Percentiles rank a stretch among this genome's conserved stretches.
phyloP scores from a whole-genome alignment of 768 basidiomycete genomes.

The Melanogaster broomeanus region DNA sequence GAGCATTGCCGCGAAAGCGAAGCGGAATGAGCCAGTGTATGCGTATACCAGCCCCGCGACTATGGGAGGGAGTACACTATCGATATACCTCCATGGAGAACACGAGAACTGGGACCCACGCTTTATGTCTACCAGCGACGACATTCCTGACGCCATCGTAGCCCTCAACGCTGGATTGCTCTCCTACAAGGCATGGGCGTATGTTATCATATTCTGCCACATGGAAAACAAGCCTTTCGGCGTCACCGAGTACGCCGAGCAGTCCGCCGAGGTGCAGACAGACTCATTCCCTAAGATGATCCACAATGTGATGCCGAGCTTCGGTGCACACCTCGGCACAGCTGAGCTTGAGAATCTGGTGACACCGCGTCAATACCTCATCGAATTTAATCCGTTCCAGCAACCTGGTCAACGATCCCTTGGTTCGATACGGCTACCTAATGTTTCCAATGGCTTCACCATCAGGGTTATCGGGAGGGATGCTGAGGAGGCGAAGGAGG shows the following conservation, averaged over 20 bases:
- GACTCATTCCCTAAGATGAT: slow-evolving; percentile 33
- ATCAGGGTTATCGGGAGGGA: slow-evolving; percentile 27
- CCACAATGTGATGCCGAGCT: slow-evolving; percentile 22
- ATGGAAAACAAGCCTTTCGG: slow-evolving; percentile 33
- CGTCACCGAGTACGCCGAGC: slow-evolving; percentile 39
- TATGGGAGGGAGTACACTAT: slow-evolving; percentile 40
- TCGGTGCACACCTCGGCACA: slow-evolving; percentile 24
- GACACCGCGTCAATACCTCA: slow-evolving; percentile 27
- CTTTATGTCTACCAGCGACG: slow-evolving; percentile 14
- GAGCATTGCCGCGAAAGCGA: slow-evolving; percentile 32
- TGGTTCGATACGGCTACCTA: slow-evolving; percentile 28
- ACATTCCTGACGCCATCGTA: slow-evolving; percentile 43
- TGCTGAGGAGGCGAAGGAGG: neutral
- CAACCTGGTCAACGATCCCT: slow-evolving; percentile 33
- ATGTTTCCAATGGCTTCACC: slow-evolving; percentile 33
- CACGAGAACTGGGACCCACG: slow-evolving; percentile 28
- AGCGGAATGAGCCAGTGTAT: slow-evolving; percentile 31
- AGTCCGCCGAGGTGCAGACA: slow-evolving; percentile 33
- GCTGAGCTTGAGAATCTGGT: slow-evolving; percentile 23
- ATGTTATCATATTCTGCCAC: slow-evolving; percentile 34
- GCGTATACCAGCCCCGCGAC: slow-evolving; percentile 38
- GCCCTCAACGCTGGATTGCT: slow-evolving; percentile 42
- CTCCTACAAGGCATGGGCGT: slow-evolving; percentile 38
- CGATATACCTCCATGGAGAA: slow-evolving; percentile 37
- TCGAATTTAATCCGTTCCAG: slow-evolving; percentile 36